phyloP scores from a whole-genome alignment of 202 grass and related monocot genomes.

The Tripidium arundinaceum region DNA sequence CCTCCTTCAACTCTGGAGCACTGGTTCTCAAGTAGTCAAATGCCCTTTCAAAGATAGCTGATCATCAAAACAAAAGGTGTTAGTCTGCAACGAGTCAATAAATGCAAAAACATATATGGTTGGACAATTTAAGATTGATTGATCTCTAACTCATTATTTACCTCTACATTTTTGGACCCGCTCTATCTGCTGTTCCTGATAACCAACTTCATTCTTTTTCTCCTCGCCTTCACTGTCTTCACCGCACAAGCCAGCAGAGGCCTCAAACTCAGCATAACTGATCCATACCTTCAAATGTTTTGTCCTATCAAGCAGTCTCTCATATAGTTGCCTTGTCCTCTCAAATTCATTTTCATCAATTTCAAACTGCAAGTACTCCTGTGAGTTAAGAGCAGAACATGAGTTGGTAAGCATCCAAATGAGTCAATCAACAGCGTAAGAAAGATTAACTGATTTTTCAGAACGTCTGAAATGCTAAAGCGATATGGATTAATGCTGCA shows the following conservation, averaged over 20 bases:
- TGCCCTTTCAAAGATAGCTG: slow-evolving; percentile 77
- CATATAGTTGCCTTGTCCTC: slow-evolving; percentile 68
- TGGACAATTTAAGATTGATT: slow-evolving; percentile 8
- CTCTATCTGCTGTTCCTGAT: slow-evolving; percentile 47
- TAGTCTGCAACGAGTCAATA: neutral
- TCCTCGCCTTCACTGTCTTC: slow-evolving; percentile 38
- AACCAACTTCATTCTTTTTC: slow-evolving; percentile 39
- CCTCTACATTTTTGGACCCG: slow-evolving; percentile 52
- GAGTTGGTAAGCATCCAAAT: slow-evolving; percentile 4
- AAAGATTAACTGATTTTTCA: no score
- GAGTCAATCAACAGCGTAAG: no score
- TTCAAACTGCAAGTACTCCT: slow-evolving; percentile 93
- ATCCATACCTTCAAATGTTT: slow-evolving; percentile 92
- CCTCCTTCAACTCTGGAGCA: slow-evolving; percentile 81
- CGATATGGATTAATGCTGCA: no score
- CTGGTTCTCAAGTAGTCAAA: slow-evolving; percentile 76
- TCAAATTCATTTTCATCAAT: slow-evolving; percentile 72
- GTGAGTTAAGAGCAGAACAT: neutral
- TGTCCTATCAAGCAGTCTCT: slow-evolving; percentile 79
- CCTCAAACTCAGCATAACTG: slow-evolving; percentile 87
- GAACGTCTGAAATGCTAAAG: no score
- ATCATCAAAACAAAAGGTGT: slow-evolving; percentile 16
- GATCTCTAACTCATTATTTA: slow-evolving; percentile 26
- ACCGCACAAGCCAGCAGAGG: slow-evolving; percentile 48
- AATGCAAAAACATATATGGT: neutral